Base-by-base conservation (phyloP, 2,329 filamentous ascomycete genomes). In the Talaromyces sp. region DNA sequence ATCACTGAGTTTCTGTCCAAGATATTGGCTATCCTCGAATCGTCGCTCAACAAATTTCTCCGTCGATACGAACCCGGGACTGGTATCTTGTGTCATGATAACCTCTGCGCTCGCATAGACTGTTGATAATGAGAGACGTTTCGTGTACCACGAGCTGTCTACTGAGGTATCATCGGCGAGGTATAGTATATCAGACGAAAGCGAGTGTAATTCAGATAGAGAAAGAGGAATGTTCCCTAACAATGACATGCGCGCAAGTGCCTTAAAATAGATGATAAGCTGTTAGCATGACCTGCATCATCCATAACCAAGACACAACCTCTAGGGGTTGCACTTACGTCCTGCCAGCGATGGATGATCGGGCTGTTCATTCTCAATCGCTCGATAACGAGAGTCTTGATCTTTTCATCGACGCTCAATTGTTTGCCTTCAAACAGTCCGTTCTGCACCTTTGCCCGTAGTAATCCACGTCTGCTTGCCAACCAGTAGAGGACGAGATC, bases 141-240 rank as follows among this genome's bases (percentile, higher is more conserved):
- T 90, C 1, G 88, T 88, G 72, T 99, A 99, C 95, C 95, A 99
- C 4, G 88, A 89, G 3, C 87, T 86, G 77, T 98, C 93, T 67
- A 97, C 91, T 25, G 89, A 86, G 25, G 81, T 83, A 77, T 98
- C 95, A 60, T 92, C 92, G 0, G 94, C 87, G 3, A 97, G 86
- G 73, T 91, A 93, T 84, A 91, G 91, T 61, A 99, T 96, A 77
- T 99, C 95, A 76, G 97, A 94, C n/a, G 90, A 86, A 4, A 99
- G 86, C 59, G 86, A 83, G 49, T 90, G 88, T 3, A 99, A 86
- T 79, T 98, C 95, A 53, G 84, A 84, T 2, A 97, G 76, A 0
- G 93, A 93, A 8, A 87, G 80, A 0, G 92, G 87, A 38, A 96
- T 85, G 76, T 94, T 90, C 67, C 85, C 86, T 0, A 92, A 91